phyloP scores from a whole-genome alignment of 768 basidiomycete genomes.

The Pleurotus ostreatus region DNA sequence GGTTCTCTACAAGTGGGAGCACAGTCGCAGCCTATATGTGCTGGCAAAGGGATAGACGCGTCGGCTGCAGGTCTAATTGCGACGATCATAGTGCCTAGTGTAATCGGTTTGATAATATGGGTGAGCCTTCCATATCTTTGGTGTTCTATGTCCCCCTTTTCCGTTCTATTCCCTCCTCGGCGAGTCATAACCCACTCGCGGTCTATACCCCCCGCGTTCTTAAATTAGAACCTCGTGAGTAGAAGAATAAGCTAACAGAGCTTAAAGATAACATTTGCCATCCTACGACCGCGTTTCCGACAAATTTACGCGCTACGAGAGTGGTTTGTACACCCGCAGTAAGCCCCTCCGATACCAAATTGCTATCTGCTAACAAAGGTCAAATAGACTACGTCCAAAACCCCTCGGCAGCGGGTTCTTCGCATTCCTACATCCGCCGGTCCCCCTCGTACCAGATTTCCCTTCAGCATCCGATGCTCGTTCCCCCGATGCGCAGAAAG shows the following conservation, averaged over 20 bases:
- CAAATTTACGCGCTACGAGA: slow-evolving; percentile 71
- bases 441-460: slow-evolving; percentile 59
- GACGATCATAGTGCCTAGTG: slow-evolving; percentile 51
- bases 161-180: not conserved
- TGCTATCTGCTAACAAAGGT: not conserved
- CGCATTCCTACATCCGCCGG: slow-evolving; percentile 68
- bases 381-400: slow-evolving; percentile 56
- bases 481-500: slow-evolving; percentile 43
- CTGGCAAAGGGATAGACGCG: slow-evolving; percentile 63
- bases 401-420: slow-evolving; percentile 54
- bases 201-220: too few relatives aligned
- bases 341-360: slow-evolving; percentile 19
- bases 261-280: slow-evolving; percentile 58
- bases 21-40: slow-evolving; percentile 43
- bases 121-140: slow-evolving; percentile 33
- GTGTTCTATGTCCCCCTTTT: not conserved
- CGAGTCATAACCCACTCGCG: too few relatives aligned
- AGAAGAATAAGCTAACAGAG: too few relatives aligned
- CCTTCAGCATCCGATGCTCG: slow-evolving; percentile 55
- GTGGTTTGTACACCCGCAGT: slow-evolving; percentile 76
- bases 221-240: too few relatives aligned
- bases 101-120: slow-evolving; percentile 64
- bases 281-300: slow-evolving; percentile 63
- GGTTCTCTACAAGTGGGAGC: slow-evolving; percentile 13
- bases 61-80: slow-evolving; percentile 59